Evolutionary conservation across 2,329 filamentous ascomycete species (phyloP), one percentile per base, ranked within the genome.

Genomic region (Dactylellina haptotyla): DNA sequence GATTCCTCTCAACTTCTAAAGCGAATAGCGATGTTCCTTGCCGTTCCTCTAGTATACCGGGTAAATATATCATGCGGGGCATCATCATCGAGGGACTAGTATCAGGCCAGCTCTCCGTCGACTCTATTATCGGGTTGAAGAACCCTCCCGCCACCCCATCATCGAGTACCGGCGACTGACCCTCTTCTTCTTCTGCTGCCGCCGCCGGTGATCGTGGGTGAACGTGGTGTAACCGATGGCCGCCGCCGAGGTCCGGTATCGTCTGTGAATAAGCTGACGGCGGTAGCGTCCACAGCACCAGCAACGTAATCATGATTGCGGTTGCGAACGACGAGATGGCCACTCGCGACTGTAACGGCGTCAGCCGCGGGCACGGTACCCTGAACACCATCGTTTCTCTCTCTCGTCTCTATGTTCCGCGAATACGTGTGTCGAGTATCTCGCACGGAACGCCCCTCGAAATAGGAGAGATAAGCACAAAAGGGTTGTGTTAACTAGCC

Each of bases 341-440:
- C 78, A 92, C 86, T 79, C 90, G 89, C 82, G 88, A 89, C 83
- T 91, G 90, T 77, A 91, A 83, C 78, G 86, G 87, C 80, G 86
- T 88, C 80, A 89, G 85, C 81, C 88, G 83, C 16, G 69, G 69
- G 25, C 69, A 73, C n/a, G 69, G 61, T 54, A 73, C 66, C 37
- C 45, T 59, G 41, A 73, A 73, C 25, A 62, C 69, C 69, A 73
- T 73, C 6, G 69, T 39, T 26, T 56, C 23, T 26, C 32, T 54
- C 16, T 20, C 14, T 10, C 32, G 6, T 6, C 32, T 14, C 14
- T 14, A 14, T 34, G 6, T 6, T 34, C 32, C 6, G 14, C 32
- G 14, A 34, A 6, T 6, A 34, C 32, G n/a, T n/a, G n/a, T n/a
- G n/a, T n/a, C n/a, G n/a, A n/a, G n/a, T n/a, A n/a, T n/a, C n/a